Conservation (phyloP, 192 early-diverging fungal genomes). For the Funneliformis mosseae region DNA sequence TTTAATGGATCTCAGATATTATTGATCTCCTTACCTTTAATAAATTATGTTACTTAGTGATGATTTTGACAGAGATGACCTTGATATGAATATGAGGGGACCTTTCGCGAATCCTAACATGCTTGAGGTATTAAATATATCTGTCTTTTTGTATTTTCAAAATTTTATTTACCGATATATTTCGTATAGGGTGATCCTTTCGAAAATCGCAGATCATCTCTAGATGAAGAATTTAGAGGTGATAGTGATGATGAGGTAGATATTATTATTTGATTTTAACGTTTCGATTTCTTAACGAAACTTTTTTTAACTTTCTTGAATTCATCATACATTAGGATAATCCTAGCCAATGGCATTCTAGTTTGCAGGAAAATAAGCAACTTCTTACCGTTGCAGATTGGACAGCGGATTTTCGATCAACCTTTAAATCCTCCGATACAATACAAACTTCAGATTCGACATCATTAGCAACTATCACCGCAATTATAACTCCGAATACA, state of each 20-base stretch:
- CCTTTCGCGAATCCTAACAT: slow-evolving; percentile 25
- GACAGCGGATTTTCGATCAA: slow-evolving; percentile 14
- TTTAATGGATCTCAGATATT: not conserved
- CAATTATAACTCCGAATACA: not conserved
- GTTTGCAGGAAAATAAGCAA: not conserved
- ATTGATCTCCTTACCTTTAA: not conserved
- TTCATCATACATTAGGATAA: not conserved
- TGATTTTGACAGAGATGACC: slow-evolving; percentile 38
- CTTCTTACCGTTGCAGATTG: slow-evolving; percentile 33
- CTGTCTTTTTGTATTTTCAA: not conserved
- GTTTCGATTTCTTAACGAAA: not conserved
- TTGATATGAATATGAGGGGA: slow-evolving; percentile 41
- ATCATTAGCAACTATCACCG: not conserved
- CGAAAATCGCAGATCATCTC: slow-evolving; percentile 24
- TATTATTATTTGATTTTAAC: not conserved
- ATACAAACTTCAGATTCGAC: not conserved
- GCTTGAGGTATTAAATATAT: slow-evolving; percentile 30
- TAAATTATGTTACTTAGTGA: slow-evolving; percentile 13
- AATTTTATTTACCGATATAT: not conserved
- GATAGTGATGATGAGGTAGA: slow-evolving; percentile 31
- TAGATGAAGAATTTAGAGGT: not conserved
- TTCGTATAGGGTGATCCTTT: slow-evolving; percentile 12
- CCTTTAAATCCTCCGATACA: not conserved
- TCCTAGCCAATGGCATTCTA: not conserved
- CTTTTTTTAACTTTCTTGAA: not conserved